A percentile compares a stretch with the other conserved stretches of the same genome.
These are phyloP conservation scores for Malus sylvestris DNA, from an alignment of 306 rosid genomes.

Conservation along the genomic window DNA sequence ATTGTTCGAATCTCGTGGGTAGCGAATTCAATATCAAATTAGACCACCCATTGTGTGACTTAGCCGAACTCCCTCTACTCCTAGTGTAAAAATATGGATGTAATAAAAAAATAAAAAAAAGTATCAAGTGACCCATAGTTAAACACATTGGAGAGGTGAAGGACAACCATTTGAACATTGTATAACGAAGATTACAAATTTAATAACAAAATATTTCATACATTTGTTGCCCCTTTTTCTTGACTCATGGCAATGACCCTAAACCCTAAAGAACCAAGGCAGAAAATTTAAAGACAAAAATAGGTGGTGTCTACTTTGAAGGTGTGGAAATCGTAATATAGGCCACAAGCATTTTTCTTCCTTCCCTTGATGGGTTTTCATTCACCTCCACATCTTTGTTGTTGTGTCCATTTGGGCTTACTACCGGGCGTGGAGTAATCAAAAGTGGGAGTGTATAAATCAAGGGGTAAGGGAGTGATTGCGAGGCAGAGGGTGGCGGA, in stretches of 20 bases:
- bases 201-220: slow-evolving; percentile 4
- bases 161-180: not conserved
- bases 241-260: slow-evolving; percentile 1
- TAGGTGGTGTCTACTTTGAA: not conserved
- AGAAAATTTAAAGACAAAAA: not conserved
- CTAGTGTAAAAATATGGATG: no score
- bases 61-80: no score
- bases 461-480: slow-evolving; percentile 14
- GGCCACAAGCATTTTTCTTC: not conserved
- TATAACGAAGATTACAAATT: not conserved
- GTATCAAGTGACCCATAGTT: no score
- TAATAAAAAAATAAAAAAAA: no score
- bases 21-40: no score
- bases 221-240: not conserved
- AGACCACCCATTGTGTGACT: no score
- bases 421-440: not conserved
- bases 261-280: slow-evolving; percentile 4
- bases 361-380: not conserved
- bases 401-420: not conserved
- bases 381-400: not conserved
- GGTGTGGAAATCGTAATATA: not conserved
- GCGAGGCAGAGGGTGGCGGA: slow-evolving; percentile 25
- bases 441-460: not conserved
- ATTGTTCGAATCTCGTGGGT: no score
- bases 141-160: not conserved